Base-by-base conservation (phyloP, 129 eudicot species). In the Tagetes erecta region DNA sequence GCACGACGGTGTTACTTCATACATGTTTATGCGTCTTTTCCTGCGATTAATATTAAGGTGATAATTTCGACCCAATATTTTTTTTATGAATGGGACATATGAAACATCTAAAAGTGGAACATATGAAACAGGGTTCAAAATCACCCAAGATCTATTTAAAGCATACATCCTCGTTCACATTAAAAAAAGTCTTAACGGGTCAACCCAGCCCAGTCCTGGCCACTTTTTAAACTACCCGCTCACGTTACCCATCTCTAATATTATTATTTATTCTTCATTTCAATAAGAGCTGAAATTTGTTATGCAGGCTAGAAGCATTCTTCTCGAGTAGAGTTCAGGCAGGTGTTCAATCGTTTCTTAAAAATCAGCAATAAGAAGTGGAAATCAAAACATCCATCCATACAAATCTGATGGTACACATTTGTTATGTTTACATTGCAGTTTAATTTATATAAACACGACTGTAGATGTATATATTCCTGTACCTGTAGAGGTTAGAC, bases 271-370 rank as follows among this genome's bases (percentile, higher is more conserved):
- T 47, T 47, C 10, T 11, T 47, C n/a, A 5, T 33, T 33, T n/a
- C 6, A 6, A 50, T n/a, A 47, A 66, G 44, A 46, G 30, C 20
- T 36, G 50, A 66, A 35, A 33, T 12, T 45, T 59, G 8, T 60
- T 52, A 53, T 62, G 78, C 91, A 93, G 98, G 89, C 82, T 93
- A 76, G 98, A 93, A 81, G 41, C 83, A 20, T 84, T 84, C 79
- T 90, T 90, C 83, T 74, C 87, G n/a, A 82, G 77, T 50, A 90
- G 85, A 77, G 91, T 93, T 70, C 89, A 84, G 74, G 59, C 85
- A 5, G 92, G 91, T 52, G 78, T 90, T 11, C 92, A 92, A 69
- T 81, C 95, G 13, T 81, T 88, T 62, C 73, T 71, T 35, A 87
- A 89, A 81, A 65, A 84, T 70, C 92, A 80, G 71, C 95, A 81